These are phyloP conservation scores for Citrullus colocynthis DNA, from an alignment of 306 rosid species.

Conservation along the genomic window DNA sequence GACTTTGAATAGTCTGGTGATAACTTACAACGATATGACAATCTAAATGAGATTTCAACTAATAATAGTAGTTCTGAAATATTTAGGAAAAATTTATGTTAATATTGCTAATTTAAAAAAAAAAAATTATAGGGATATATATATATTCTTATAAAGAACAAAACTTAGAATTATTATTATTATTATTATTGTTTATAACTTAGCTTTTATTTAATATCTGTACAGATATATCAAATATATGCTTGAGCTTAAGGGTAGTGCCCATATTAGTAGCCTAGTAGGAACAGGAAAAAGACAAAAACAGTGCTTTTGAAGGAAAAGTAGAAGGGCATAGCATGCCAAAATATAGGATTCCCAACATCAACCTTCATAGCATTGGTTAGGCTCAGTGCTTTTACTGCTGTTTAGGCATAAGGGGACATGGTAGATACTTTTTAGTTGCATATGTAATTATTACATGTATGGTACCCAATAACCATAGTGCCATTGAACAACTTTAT, in stretches of 20 bases:
- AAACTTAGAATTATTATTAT: too few relatives aligned
- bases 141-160: too few relatives aligned
- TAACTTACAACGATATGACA: too few relatives aligned
- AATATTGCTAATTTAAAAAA: too few relatives aligned
- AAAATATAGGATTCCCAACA: constrained; percentile 40
- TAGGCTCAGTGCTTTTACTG: constrained; percentile 3
- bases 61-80: too few relatives aligned
- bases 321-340: constrained; percentile 7
- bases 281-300: not conserved
- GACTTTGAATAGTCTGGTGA: too few relatives aligned
- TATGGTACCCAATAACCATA: not conserved
- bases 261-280: not conserved
- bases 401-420: not conserved
- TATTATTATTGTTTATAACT: too few relatives aligned
- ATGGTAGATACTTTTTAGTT: not conserved
- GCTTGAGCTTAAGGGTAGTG: not conserved
- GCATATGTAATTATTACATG: not conserved
- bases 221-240: not conserved
- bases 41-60: too few relatives aligned
- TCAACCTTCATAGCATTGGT: not conserved
- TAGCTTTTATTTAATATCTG: not conserved
- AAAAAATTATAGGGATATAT: too few relatives aligned
- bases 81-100: too few relatives aligned
- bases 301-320: constrained; percentile 12
- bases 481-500: not conserved